Base-by-base conservation (phyloP, 2,329 filamentous ascomycete genomes). In the Lasiodiplodia theobromae region DNA sequence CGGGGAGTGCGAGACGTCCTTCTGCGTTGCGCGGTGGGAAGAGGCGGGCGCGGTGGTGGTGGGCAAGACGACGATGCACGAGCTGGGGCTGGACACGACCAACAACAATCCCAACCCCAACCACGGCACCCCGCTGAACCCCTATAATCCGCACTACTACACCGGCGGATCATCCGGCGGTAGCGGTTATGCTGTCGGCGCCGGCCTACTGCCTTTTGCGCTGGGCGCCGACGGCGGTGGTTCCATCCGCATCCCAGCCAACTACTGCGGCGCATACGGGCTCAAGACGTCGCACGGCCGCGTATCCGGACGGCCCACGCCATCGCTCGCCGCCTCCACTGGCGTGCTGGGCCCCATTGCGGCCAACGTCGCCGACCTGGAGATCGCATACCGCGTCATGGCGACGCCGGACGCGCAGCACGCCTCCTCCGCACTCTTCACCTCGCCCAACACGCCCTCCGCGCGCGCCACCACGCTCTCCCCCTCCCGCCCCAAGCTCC, bases 121-220 rank as follows among this genome's bases (percentile, higher is more conserved):
- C 49, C 90, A 88, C 75, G 92, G 92, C 47, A 93, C 92, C 91
- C 93, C 0, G 12, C 84, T 87, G 21, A 96, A 96, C 78, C 93
- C 92, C 72, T 87, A 92, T 78, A 94, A 95, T 79, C 83, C 85
- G 21, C 78, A 84, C 3, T 96, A 94, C 82, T 96, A 94, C 77
- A 89, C 91, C 4, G 93, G 93, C 58, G 93, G 93, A 34, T 94
- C 92, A 0, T 94, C 92, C 0, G 92, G 92, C 2, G 93, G 93
- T 2, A 91, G 87, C 3, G 92, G 86, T 0, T 95, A 93, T 66
- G 86, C 89, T 14, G 84, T 94, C 31, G 86, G 86, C 23, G 86
- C 88, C 8, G 92, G 92, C 2, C 80, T 96, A 28, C 85, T 94
- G 2, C 92, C 92, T n/a, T 88, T 93, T 70, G 87, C 88, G 1